Evolutionary conservation across 1,284 basidiomycete species (phyloP).

Genomic region (Ustilago lituana): DNA sequence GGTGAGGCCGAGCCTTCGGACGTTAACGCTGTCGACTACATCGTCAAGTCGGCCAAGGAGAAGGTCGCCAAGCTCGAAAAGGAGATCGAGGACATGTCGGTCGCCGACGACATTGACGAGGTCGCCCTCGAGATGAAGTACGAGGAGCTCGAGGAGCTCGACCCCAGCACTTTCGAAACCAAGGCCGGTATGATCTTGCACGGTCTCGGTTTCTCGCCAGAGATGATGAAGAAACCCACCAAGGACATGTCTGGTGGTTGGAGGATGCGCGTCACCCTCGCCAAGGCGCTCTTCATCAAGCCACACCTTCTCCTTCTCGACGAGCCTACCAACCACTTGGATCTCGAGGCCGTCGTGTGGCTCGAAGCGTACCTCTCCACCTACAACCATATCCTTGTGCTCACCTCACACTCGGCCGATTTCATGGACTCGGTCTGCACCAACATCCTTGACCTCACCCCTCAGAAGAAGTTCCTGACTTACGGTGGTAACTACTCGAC

Average conservation of each 20-base stretch:
- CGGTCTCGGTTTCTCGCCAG: slow-evolving; percentile 89
- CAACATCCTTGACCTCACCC: slow-evolving; percentile 95
- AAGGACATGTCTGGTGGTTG: slow-evolving; percentile 99
- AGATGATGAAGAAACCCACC: slow-evolving; percentile 96
- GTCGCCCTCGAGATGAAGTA: slow-evolving; percentile 85
- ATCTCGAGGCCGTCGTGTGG: slow-evolving; percentile 98
- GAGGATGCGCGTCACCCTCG: slow-evolving; percentile 98
- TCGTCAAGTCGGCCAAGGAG: slow-evolving; percentile 87
- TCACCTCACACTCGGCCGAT: slow-evolving; percentile 93
- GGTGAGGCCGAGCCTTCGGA: slow-evolving; percentile 98
- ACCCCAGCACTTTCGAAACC: slow-evolving; percentile 92
- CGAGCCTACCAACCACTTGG: slow-evolving; percentile 78
- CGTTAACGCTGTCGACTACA: slow-evolving; percentile 94
- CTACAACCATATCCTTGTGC: slow-evolving; percentile 95
- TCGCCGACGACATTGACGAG: slow-evolving; percentile 90
- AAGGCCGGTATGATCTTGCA: slow-evolving; percentile 96
- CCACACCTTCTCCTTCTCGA: slow-evolving; percentile 93
- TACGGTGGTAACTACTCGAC: slow-evolving; percentile 97
- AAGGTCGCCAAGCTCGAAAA: slow-evolving; percentile 96
- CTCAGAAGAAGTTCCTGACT: slow-evolving; percentile 81
- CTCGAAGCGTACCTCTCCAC: slow-evolving; percentile 96
- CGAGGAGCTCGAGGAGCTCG: slow-evolving; percentile 96
- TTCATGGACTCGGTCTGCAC: slow-evolving; percentile 90
- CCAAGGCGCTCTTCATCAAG: slow-evolving; percentile 93
- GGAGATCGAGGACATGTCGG: slow-evolving; percentile 90